Evolutionary conservation across 495 filamentous ascomycete genomes (phyloP).

Genomic region (Haplographium delicatum): DNA sequence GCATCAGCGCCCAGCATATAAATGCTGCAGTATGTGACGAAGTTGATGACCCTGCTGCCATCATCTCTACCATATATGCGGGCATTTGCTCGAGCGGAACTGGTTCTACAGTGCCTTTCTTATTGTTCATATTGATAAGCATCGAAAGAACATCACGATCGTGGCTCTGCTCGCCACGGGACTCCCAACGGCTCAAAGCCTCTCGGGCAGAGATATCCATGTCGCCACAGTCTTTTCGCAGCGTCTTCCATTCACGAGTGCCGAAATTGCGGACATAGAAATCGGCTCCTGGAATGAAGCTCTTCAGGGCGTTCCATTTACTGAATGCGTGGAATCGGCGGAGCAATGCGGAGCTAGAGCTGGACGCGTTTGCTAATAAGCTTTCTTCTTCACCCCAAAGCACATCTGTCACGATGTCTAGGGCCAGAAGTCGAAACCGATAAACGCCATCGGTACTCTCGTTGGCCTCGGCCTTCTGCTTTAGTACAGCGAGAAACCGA

Average conservation of each 20-base stretch:
- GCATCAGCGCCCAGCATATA: background rate
- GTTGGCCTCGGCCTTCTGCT: background rate
- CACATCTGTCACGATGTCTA: background rate
- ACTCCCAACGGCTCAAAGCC: background rate
- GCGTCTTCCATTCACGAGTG: background rate
- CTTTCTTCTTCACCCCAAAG: background rate
- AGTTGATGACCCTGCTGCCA: background rate
- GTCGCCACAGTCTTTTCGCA: background rate
- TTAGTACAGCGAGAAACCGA: background rate
- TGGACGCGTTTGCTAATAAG: background rate
- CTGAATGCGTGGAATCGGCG: background rate
- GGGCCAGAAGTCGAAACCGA: background rate
- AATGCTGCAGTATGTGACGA: background rate
- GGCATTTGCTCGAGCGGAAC: background rate
- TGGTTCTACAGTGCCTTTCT: background rate
- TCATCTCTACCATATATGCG: background rate
- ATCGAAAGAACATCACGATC: background rate
- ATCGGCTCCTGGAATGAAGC: background rate
- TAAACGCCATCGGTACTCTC: background rate
- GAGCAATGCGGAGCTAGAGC: background rate
- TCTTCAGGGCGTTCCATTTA: background rate
- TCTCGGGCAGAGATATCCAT: background rate
- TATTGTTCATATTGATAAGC: background rate
- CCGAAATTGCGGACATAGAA: background rate
- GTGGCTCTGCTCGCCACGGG: background rate